phyloP scores from a whole-genome alignment of 1,284 basidiomycete species.

The Boletus sp. region DNA sequence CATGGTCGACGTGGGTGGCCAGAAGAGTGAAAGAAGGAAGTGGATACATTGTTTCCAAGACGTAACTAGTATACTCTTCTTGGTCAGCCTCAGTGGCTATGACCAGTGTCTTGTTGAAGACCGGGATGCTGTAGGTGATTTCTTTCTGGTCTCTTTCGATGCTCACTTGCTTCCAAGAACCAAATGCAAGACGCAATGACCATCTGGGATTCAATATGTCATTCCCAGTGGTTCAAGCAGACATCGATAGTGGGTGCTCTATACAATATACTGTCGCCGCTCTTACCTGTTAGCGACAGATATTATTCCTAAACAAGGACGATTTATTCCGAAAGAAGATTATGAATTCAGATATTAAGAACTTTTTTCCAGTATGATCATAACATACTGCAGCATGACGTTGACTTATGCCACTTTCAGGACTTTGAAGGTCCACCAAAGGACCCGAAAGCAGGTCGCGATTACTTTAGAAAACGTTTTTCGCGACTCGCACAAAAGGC shows the following conservation, averaged over 20 bases:
- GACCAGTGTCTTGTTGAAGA: slow-evolving; percentile 95
- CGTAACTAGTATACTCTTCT: slow-evolving; percentile 83
- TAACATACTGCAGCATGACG: background rate
- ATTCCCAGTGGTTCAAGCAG: slow-evolving; percentile 89
- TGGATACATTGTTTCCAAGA: slow-evolving; percentile 88
- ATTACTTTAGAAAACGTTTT: slow-evolving; percentile 90
- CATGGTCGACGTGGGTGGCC: slow-evolving; percentile 90
- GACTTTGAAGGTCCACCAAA: slow-evolving; percentile 72
- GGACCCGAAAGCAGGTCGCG: slow-evolving; percentile 72
- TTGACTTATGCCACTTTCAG: slow-evolving; percentile 34
- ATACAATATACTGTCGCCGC: background rate
- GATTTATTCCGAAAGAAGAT: slow-evolving; percentile 88
- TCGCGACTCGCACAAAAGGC: slow-evolving; percentile 77
- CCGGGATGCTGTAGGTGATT: slow-evolving; percentile 70
- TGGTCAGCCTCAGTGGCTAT: slow-evolving; percentile 84
- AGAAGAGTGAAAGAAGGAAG: slow-evolving; percentile 85
- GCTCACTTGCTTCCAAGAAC: slow-evolving; percentile 50
- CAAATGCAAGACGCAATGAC: slow-evolving; percentile 97
- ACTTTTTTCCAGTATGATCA: slow-evolving; percentile 73
- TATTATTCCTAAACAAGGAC: slow-evolving; percentile 88
- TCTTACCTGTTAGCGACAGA: slow-evolving; percentile 44
- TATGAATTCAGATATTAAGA: slow-evolving; percentile 74
- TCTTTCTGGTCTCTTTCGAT: background rate
- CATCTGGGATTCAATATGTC: slow-evolving; percentile 92
- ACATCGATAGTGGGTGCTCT: slow-evolving; percentile 70